Base-by-base conservation (phyloP, 129 eudicot genomes). In the Scalesia atractyloides region DNA sequence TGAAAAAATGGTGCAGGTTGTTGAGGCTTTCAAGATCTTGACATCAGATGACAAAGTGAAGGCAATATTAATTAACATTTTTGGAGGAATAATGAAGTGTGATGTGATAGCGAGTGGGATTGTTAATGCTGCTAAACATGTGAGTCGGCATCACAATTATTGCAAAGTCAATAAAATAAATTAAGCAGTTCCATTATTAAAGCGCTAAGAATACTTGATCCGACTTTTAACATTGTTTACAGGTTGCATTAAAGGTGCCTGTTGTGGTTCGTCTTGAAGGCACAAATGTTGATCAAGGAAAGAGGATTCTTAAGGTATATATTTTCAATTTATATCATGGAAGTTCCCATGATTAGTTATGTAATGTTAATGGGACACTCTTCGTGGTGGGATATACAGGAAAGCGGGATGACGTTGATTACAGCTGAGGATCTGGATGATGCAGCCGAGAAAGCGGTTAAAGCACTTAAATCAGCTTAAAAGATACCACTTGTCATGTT, bases 91-190 rank as follows among this genome's bases (percentile, higher is more conserved):
- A 53, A 94, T 94, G 98, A 90, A 94, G 77, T 94, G 98, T 37
- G 98, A 94, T 50, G 98, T 94, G n/a, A 89, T 94, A 69, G 98
- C 98, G 33, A 87, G 97, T 65, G 98, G 98, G 75, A 94, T 94
- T 15, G 98, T 94, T 54, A 94, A 94, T 63, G 98, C 98, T 82
- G 98, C 98, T 46, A 94, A 94, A 73, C 96, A 84, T 36, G 98
- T 94, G 58, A 73, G 82, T 76, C 43, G 56, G n/a, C 56, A 34
- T 60, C 43, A 10, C 33, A 7, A 33, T 59, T 7, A 0, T 49
- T 41, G 15, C 73, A 24, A 39, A 34, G 39, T 20, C 46, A 5
- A 58, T 15, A 14, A 15, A 33, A 62, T 3, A 36, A n/a, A 0
- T 5, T 63, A 7, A 1, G 47, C 5, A 0, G 6, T 37, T 64